Evolutionary conservation across 1,284 basidiomycete species (phyloP).

Genomic region (Trametes versicolor): DNA sequence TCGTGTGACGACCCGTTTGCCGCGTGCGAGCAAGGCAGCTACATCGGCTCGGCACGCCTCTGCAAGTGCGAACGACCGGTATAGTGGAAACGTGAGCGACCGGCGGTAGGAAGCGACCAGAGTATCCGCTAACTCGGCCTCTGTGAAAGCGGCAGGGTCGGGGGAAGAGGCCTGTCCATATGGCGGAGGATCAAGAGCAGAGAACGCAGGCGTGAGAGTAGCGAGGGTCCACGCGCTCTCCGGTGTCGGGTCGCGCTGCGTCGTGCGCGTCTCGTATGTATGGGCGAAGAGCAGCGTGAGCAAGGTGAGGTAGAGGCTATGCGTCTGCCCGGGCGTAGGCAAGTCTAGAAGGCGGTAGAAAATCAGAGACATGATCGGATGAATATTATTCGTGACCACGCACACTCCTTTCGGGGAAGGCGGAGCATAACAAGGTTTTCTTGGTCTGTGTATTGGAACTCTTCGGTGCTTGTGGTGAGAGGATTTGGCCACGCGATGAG

Average conservation of each 20-base stretch:
- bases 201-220: constrained; percentile 74
- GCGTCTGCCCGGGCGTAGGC: constrained; percentile 60
- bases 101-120: constrained; percentile 76
- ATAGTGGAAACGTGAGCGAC: constrained; percentile 76
- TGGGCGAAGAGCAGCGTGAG: constrained; percentile 77
- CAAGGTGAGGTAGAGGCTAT: constrained; percentile 71
- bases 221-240: constrained; percentile 88
- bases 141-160: constrained; percentile 46
- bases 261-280: constrained; percentile 80
- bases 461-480: constrained; percentile 44
- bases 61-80: constrained; percentile 77
- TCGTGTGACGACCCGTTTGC: constrained; percentile 67
- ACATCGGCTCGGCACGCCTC: constrained; percentile 73
- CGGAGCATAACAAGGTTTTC: constrained; percentile 75
- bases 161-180: constrained; percentile 47
- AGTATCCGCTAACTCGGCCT: constrained; percentile 57
- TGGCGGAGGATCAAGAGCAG: constrained; percentile 77
- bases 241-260: constrained; percentile 76
- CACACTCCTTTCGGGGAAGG: constrained; percentile 82
- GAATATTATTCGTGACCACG: constrained; percentile 40
- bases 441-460: constrained; percentile 69
- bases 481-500: constrained; percentile 72
- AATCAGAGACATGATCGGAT: constrained; percentile 12
- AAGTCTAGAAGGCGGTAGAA: constrained; percentile 58
- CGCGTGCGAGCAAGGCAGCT: constrained; percentile 63